A percentile compares a stretch with the other conserved stretches of the same genome.
These are phyloP conservation scores for Auriculariales sp. DNA, from an alignment of 768 basidiomycete genomes.

Conservation along the genomic window DNA sequence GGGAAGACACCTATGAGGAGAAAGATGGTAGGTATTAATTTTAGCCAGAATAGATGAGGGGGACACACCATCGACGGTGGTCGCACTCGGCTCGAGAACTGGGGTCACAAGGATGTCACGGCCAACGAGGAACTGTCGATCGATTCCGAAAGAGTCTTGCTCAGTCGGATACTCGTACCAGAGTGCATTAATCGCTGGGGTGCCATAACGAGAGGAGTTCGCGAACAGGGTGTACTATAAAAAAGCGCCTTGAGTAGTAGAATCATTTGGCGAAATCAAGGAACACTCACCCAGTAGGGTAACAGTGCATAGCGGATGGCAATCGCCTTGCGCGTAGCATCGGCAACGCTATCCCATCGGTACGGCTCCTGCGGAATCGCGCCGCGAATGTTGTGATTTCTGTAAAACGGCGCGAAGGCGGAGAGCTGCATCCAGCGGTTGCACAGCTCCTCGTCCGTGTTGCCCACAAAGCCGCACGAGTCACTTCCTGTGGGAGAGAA, in stretches of 20 bases:
- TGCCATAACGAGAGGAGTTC: conserved; percentile 45
- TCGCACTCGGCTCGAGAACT: conserved; percentile 52
- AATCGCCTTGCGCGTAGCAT: conserved; percentile 59
- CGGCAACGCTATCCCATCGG: conserved; percentile 66
- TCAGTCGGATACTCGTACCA: conserved; percentile 70
- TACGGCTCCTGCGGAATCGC: conserved; percentile 71
- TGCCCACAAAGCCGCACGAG: conserved; percentile 22
- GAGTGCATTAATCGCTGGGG: conserved; percentile 59
- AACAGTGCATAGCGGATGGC: conserved; percentile 54
- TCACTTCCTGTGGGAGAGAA: no score
- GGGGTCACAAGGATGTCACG: conserved; percentile 61
- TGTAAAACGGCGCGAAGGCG: conserved; percentile 69
- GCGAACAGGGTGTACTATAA: conserved; percentile 58
- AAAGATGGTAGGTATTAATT: background rate
- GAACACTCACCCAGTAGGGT: conserved; percentile 56
- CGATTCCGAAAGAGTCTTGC: conserved; percentile 43
- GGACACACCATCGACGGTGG: conserved; percentile 44
- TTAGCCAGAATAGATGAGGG: background rate
- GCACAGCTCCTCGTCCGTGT: conserved; percentile 70
- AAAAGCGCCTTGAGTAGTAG: background rate
- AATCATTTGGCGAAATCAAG: background rate
- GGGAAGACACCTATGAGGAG: conserved; percentile 42
- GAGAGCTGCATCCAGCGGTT: conserved; percentile 80
- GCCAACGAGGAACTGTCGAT: conserved; percentile 62
- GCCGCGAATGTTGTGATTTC: conserved; percentile 58